A percentile compares a stretch with the other conserved stretches of the same genome.
phyloP scores from a whole-genome alignment of 148 eudicot species.

The Nyssa sinensis region DNA sequence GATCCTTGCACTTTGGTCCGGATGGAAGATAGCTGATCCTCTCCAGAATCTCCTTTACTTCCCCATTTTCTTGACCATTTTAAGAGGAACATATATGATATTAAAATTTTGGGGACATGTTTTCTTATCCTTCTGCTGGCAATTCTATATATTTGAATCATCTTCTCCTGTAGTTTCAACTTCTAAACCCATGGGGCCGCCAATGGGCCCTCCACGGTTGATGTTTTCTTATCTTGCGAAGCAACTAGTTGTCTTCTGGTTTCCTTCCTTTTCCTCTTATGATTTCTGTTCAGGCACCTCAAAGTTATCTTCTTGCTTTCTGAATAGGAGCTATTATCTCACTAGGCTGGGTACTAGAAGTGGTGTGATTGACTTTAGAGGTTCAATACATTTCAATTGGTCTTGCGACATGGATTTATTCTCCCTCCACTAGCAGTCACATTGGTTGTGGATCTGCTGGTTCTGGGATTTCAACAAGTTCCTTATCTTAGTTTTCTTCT shows the following conservation, averaged over 20 bases:
- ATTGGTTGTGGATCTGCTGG: background rate
- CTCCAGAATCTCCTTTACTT: too few species aligned
- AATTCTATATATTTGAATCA: background rate
- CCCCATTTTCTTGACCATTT: too few species aligned
- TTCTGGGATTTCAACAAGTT: background rate
- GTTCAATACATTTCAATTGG: background rate
- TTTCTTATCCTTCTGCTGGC: background rate
- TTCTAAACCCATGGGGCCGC: too few species aligned
- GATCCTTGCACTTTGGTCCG: too few species aligned
- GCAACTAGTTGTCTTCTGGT: background rate
- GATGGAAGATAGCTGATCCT: too few species aligned
- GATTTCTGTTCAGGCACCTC: background rate
- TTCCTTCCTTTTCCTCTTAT: background rate
- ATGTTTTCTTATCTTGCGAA: background rate
- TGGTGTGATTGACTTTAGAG: too few species aligned
- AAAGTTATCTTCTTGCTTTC: background rate
- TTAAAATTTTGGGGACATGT: background rate
- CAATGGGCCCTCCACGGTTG: too few species aligned
- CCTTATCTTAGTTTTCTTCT: background rate
- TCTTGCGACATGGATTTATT: background rate
- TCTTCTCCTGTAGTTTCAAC: background rate
- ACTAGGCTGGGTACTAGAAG: background rate
- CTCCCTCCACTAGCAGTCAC: background rate
- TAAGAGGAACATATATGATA: too few species aligned
- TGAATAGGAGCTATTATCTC: background rate